Percentiles rank a stretch among this genome's conserved stretches.
Conservation (phyloP, 768 basidiomycete species). For the Mycena vitilis region DNA sequence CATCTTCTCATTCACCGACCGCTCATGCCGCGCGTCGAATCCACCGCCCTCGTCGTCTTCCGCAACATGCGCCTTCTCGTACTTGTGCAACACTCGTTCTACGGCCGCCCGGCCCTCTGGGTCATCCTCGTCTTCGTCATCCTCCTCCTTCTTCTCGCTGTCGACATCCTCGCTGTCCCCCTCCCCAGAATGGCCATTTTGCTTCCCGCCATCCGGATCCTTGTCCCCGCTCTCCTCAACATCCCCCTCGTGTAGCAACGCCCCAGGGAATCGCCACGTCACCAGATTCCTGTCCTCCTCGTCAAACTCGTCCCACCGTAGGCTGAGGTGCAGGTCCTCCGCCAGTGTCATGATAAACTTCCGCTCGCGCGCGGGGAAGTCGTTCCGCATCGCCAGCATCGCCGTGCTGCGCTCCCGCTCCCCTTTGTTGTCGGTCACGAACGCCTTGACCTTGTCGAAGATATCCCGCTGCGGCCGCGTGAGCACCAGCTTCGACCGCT, state of each 20-base stretch:
- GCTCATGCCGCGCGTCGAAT: slow-evolving; percentile 84
- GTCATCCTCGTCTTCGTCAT: slow-evolving; percentile 69
- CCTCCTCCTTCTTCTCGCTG: slow-evolving; percentile 53
- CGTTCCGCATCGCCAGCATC: slow-evolving; percentile 77
- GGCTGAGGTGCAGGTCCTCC: slow-evolving; percentile 77
- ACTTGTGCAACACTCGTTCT: slow-evolving; percentile 87
- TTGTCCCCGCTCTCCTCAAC: slow-evolving; percentile 1
- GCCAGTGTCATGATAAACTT: slow-evolving; percentile 83
- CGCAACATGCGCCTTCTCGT: slow-evolving; percentile 83
- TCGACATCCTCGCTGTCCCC: slow-evolving; percentile 45
- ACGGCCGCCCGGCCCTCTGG: slow-evolving; percentile 80
- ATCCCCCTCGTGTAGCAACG: slow-evolving; percentile 37
- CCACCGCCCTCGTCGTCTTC: slow-evolving; percentile 78
- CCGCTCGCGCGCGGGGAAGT: slow-evolving; percentile 83
- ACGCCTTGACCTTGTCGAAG: slow-evolving; percentile 82
- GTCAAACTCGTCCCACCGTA: slow-evolving; percentile 96
- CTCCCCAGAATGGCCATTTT: slow-evolving; percentile 22
- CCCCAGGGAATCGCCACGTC: slow-evolving; percentile 71
- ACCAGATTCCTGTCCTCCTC: slow-evolving; percentile 84
- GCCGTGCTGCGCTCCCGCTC: slow-evolving; percentile 48
- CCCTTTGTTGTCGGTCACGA: slow-evolving; percentile 65
- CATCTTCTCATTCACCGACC: slow-evolving; percentile 84
- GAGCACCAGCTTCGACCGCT: slow-evolving; percentile 75
- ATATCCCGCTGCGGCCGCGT: slow-evolving; percentile 81
- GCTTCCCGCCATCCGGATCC: slow-evolving; percentile 53